These are phyloP conservation scores for Mayamaea pseudoterrestris DNA, from an alignment of 108 stramenopile species.

Conservation along the genomic window DNA sequence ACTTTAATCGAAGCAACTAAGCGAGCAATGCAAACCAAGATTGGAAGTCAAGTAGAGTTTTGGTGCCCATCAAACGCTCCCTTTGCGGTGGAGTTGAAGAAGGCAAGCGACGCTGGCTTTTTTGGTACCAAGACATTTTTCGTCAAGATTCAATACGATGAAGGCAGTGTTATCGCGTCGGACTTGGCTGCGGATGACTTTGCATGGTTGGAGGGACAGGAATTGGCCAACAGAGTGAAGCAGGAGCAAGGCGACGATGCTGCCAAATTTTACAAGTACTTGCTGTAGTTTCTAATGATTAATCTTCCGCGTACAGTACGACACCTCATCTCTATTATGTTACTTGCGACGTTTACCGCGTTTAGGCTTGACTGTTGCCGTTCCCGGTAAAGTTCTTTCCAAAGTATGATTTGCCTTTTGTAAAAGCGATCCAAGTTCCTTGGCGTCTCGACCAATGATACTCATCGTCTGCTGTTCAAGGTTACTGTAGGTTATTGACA, in stretches of 20 bases:
- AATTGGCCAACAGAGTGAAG: slow-evolving; percentile 43
- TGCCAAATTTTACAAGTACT: slow-evolving; percentile 66
- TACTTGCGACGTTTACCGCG: too few relatives aligned
- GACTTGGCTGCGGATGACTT: slow-evolving; percentile 33
- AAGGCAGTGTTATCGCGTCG: slow-evolving; percentile 27
- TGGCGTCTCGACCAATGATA: too few relatives aligned
- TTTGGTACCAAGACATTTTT: slow-evolving; percentile 77
- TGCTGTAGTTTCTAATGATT: too few relatives aligned
- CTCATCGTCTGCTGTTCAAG: too few relatives aligned
- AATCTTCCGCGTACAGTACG: too few relatives aligned
- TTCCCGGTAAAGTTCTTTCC: too few relatives aligned
- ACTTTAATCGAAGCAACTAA: slow-evolving; percentile 40
- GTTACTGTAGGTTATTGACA: too few relatives aligned
- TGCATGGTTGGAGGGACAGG: slow-evolving; percentile 67
- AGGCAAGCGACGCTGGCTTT: slow-evolving; percentile 7
- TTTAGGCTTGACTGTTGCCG: too few relatives aligned
- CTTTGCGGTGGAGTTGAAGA: slow-evolving; percentile 44
- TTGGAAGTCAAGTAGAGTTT: slow-evolving; percentile 32
- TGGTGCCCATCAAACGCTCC: slow-evolving; percentile 58
- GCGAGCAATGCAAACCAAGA: slow-evolving; percentile 10
- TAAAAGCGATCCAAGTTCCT: too few relatives aligned
- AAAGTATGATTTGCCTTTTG: too few relatives aligned
- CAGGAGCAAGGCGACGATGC: slow-evolving; percentile 31
- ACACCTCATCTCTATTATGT: too few relatives aligned
- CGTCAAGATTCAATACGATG: slow-evolving; percentile 50